Evolutionary conservation across 495 filamentous ascomycete genomes (phyloP).

Genomic region (Daldinia loculata): DNA sequence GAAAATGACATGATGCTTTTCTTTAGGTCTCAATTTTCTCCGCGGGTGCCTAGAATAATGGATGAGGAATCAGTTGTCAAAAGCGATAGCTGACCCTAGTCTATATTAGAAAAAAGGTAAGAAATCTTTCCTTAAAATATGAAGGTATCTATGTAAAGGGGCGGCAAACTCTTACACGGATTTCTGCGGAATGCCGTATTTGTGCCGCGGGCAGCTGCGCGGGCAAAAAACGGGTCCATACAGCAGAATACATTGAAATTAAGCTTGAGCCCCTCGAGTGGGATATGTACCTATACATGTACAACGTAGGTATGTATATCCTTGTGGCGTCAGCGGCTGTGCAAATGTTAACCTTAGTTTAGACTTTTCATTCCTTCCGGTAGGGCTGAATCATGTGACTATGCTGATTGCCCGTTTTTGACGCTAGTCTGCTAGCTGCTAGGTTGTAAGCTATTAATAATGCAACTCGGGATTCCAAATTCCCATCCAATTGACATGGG

Average conservation of each 20-base stretch:
- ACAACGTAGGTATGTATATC: not conserved
- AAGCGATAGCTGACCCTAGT: not conserved
- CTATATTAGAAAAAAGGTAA: not conserved
- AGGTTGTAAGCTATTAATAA: conserved; percentile 3
- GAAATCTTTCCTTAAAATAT: not conserved
- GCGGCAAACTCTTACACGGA: not conserved
- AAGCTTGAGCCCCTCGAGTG: not conserved
- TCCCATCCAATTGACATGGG: conserved; percentile 30
- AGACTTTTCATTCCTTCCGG: conserved; percentile 26
- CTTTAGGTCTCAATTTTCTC: not conserved
- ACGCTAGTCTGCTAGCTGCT: conserved; percentile 16
- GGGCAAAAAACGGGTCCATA: not conserved
- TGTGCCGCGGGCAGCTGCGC: not conserved
- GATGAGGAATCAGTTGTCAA: not conserved
- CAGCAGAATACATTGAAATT: not conserved
- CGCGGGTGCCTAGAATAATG: not conserved
- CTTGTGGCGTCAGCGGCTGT: conserved; percentile 32
- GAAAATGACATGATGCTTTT: conserved; percentile 26
- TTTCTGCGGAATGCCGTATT: not conserved
- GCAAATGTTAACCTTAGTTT: conserved; percentile 22
- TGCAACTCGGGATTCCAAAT: conserved; percentile 19
- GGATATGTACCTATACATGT: too few species aligned
- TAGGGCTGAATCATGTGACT: conserved; percentile 51
- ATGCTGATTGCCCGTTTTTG: conserved; percentile 12
- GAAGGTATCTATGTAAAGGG: not conserved